Base-by-base conservation (phyloP, 2,329 filamentous ascomycete species). In the Dothiorella sarmentorum region DNA sequence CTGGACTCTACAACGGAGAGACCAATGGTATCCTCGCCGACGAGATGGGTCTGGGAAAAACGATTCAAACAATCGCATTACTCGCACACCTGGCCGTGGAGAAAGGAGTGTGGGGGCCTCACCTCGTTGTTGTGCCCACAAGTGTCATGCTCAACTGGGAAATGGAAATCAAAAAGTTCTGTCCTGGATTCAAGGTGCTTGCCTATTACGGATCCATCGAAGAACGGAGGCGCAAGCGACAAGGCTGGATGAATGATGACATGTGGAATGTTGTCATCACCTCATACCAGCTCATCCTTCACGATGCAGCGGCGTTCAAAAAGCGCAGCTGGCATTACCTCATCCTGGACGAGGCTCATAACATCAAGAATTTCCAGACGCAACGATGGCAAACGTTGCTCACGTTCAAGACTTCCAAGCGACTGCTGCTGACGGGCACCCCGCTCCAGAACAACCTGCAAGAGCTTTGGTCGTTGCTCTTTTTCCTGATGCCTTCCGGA, bases 121-220 rank as follows among this genome's bases (percentile, higher is more conserved):
- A 99, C 77, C 78, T 99, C 22, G 90, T 99, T 49, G 89, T 99
- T 61, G 94, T 99, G 2, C 94, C 94, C 1, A 99, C 94, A 2
- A 97, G 92, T 73, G 95, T 99, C 49, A 97, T 99, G 82, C 84
- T 99, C 63, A 99, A 99, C 70, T 99, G 94, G 94, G 95, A 99
- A 73, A 97, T 97, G 89, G 94, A 99, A 74, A 99, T 99, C 81
- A 97, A 97, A 70, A 99, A 99, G 72, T 99, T 93, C 85, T 90
- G 92, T 59, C 94, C 95, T 3, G 93, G 94, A 0, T 99, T 99
- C 80, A 97, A 97, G 71, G 96, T 99, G 58, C 80, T 99, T 60
- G 94, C 92, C 0, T 99, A 99, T 76, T 99, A 97, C 70, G 94
- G 95, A 42, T 90, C 88, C 40, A 89, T 92, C 66, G 91, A 97